These are phyloP conservation scores for Wickerhamomyces alni DNA, from an alignment of 805 yeast genomes.

Conservation along the genomic window DNA sequence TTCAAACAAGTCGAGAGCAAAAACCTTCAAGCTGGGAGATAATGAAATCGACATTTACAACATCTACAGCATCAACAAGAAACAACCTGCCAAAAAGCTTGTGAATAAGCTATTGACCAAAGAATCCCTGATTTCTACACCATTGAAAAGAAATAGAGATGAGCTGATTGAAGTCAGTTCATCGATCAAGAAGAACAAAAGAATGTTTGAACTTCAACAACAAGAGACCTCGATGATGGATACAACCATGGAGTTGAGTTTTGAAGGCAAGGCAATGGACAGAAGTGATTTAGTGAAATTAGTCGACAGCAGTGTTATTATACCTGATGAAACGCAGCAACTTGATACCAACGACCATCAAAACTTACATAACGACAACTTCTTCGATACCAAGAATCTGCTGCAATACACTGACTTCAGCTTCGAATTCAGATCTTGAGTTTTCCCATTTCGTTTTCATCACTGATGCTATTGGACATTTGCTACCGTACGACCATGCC, in stretches of 20 bases:
- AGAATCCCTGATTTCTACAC: slow-evolving; percentile 10
- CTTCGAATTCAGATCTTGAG: slow-evolving; percentile 9
- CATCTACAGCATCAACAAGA: no score
- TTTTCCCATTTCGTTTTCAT: no score
- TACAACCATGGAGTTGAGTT: slow-evolving; percentile 33
- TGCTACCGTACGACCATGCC: no score
- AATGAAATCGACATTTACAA: slow-evolving; percentile 11
- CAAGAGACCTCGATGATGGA: slow-evolving; percentile 8
- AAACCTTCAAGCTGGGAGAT: slow-evolving; percentile 13
- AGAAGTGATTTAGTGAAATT: slow-evolving; percentile 34
- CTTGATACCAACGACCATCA: slow-evolving; percentile 9
- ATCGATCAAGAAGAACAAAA: slow-evolving; percentile 22
- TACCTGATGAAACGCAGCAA: slow-evolving; percentile 24
- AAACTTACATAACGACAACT: slow-evolving; percentile 6
- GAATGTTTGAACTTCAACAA: slow-evolving; percentile 11
- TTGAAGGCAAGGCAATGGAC: slow-evolving; percentile 41
- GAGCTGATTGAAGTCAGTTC: slow-evolving; percentile 18
- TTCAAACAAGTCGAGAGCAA: slow-evolving; percentile 7
- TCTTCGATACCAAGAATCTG: slow-evolving; percentile 19
- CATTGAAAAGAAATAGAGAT: slow-evolving; percentile 24
- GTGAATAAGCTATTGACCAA: slow-evolving; percentile 7
- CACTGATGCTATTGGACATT: no score
- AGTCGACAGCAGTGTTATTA: slow-evolving; percentile 31
- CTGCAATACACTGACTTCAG: slow-evolving; percentile 20
- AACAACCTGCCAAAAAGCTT: slow-evolving; percentile 2